Base-by-base conservation (phyloP, 2,329 filamentous ascomycete species). In the Pezicula radicicola region DNA sequence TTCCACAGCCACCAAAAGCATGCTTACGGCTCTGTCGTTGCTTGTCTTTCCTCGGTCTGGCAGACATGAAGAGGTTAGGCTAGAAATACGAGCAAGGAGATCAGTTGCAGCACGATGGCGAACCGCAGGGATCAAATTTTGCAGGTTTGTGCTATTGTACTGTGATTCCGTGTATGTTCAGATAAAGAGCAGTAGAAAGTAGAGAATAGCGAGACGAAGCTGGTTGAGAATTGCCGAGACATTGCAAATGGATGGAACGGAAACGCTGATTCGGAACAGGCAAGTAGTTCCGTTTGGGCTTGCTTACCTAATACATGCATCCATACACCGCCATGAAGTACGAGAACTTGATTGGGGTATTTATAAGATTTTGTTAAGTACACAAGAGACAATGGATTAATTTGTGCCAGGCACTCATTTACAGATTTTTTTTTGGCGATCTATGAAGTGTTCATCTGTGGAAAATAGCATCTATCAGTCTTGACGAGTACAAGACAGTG, bases 1-100 rank as follows among this genome's bases (percentile, higher is more conserved):
- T 68, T 41, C 54, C 62, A 51, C 68, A 70, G 15, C 64, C 68
- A 37, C 67, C 68, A 13, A 70, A 53, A 2, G 61, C 56, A 54
- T 70, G 67, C 47, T 42, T 42, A n/a, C 39, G 39, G 39, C 39
- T 4, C 4, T n/a, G 45, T 36, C 30, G 45, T 36, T 47, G 45
- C 30, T 47, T 33, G 18, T 30, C 43, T 47, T 25, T 35, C 28
- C 18, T n/a, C n/a, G 28, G 30, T 19, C 28, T 46, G 43, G 18
- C 8, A 9, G 43, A 46, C 43, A 46, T 46, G 21, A 28, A 46
- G 25, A 30, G 16, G 43, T 13, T 37, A 13, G n/a, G n/a, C 21
- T 21, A 21, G 21, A 21, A 21, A 21, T 21, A 21, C 21, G 21
- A 21, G 21, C 21, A 21, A 36, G 15, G 9, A 37, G n/a, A 37